Evolutionary conservation across 352 stramenopile genomes (phyloP).

Genomic region (Globisporangium solare): DNA sequence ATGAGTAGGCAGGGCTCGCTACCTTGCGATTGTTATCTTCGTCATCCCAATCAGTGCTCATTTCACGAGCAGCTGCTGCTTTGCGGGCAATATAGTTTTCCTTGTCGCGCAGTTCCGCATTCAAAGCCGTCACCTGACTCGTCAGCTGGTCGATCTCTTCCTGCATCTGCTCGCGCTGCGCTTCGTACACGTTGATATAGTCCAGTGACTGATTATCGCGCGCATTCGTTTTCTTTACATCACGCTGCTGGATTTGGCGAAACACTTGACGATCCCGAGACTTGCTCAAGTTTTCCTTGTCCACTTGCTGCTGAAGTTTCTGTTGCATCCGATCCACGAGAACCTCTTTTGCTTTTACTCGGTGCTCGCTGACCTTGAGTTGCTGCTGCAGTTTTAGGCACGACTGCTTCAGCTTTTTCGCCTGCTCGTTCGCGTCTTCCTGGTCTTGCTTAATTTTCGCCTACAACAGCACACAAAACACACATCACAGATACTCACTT

Average conservation of each 20-base stretch:
- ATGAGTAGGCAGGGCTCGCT: neutral
- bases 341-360: conserved; percentile 83
- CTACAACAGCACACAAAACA: conserved; percentile 22
- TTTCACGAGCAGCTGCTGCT: conserved; percentile 11
- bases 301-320: conserved; percentile 75
- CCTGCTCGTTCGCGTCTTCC: conserved; percentile 38
- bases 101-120: conserved; percentile 73
- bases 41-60: conserved; percentile 23
- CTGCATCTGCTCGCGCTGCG: conserved; percentile 64
- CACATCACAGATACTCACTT: neutral
- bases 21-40: conserved; percentile 9
- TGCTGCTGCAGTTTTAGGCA: conserved; percentile 73
- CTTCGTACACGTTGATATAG: conserved; percentile 64
- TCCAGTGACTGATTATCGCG: conserved; percentile 68
- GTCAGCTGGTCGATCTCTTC: conserved; percentile 70
- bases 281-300: conserved; percentile 67
- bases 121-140: conserved; percentile 51
- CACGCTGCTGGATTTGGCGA: conserved; percentile 57
- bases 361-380: conserved; percentile 82
- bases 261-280: conserved; percentile 55
- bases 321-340: conserved; percentile 75
- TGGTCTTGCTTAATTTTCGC: conserved; percentile 38
- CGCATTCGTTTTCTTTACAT: conserved; percentile 46
- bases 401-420: conserved; percentile 60
- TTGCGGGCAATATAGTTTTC: conserved; percentile 63